Evolutionary conservation across 257 asterid genomes (phyloP).

Genomic region (Cynanchum wilfordii): DNA sequence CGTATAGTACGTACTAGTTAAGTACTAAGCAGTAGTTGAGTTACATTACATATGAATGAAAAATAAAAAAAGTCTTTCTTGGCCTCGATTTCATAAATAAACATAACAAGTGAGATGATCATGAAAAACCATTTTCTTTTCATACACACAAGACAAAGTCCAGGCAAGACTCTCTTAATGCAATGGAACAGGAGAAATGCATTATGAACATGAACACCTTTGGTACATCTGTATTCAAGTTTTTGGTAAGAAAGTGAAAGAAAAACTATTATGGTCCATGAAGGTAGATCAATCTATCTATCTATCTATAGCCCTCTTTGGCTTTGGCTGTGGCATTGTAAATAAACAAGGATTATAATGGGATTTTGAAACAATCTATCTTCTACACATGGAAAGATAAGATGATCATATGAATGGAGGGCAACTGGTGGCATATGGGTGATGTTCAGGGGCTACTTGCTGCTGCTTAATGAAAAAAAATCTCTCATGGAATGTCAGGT

Average conservation of each 20-base stretch:
- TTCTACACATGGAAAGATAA: background rate
- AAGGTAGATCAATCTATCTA: background rate
- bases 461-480: slow-evolving; percentile 18
- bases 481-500: slow-evolving; percentile 33
- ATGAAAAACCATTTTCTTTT: no score
- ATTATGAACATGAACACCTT: no score
- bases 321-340: no score
- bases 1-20: no score
- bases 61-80: background rate
- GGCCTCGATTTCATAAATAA: background rate
- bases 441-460: no score
- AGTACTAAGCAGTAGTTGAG: background rate
- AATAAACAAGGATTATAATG: background rate
- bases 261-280: background rate
- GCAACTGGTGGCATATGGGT: no score
- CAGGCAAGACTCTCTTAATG: no score
- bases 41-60: background rate
- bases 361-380: slow-evolving; percentile 7
- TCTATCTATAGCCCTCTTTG: no score
- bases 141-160: no score
- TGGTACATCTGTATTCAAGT: no score
- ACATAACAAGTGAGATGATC: background rate
- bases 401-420: background rate
- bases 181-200: no score
- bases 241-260: no score